These are phyloP conservation scores for Inga oerstediana DNA, from an alignment of 306 rosid species.

Conservation along the genomic window DNA sequence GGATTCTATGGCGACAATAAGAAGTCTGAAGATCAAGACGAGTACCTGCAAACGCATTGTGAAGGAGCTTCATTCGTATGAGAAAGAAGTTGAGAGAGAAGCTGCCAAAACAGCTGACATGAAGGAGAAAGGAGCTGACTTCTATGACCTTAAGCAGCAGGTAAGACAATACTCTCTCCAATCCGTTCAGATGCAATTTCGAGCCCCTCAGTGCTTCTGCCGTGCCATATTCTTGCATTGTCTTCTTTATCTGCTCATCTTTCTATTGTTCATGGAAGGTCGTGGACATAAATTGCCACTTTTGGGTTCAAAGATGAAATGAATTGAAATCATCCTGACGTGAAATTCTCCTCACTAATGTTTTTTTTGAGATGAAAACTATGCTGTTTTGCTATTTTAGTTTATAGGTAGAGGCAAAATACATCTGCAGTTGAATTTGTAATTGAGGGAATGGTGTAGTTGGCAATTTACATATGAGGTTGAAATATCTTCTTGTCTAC, in stretches of 20 bases:
- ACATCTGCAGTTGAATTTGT: no score
- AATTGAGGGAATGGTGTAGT: not conserved
- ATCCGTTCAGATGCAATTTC: not conserved
- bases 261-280: no score
- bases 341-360: no score
- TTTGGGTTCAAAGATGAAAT: no score
- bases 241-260: not conserved
- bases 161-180: constrained; percentile 32
- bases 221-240: not conserved
- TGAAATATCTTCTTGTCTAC: not conserved
- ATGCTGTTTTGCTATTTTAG: no score
- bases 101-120: constrained; percentile 83
- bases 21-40: constrained; percentile 76
- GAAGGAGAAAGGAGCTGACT: constrained; percentile 86
- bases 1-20: constrained; percentile 59
- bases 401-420: no score
- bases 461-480: not conserved
- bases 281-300: no score
- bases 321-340: no score
- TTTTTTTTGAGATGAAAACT: no score
- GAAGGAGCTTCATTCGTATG: constrained; percentile 84
- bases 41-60: constrained; percentile 77
- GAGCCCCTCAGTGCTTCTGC: not conserved
- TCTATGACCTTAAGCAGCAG: constrained; percentile 91
- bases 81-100: constrained; percentile 87